Percentiles rank a stretch among this genome's conserved stretches.
phyloP scores from a whole-genome alignment of 2,329 filamentous ascomycete genomes.

The Cordyceps cateniannulata region DNA sequence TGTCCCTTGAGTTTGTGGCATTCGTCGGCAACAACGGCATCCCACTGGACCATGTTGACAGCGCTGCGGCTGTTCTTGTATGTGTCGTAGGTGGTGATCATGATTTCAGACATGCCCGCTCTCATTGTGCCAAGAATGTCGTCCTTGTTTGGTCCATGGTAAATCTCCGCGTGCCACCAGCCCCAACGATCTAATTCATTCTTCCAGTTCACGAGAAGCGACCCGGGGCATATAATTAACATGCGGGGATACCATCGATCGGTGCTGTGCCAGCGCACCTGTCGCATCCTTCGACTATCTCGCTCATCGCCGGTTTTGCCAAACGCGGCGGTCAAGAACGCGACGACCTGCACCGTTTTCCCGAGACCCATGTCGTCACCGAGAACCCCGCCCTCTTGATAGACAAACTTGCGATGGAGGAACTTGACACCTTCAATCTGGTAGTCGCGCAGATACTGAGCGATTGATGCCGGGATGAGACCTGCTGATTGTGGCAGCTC shows the following conservation, averaged over 20 bases:
- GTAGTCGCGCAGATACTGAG: conserved; percentile 87
- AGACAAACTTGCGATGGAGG: conserved; percentile 82
- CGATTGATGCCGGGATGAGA: conserved; percentile 79
- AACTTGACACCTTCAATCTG: conserved; percentile 82
- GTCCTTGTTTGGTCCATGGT: conserved; percentile 64
- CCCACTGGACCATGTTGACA: conserved; percentile 85
- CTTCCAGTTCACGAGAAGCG: conserved; percentile 85
- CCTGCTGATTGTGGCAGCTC: conserved; percentile 69
- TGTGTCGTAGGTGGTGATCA: conserved; percentile 91
- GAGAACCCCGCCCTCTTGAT: conserved; percentile 82
- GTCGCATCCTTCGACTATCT: conserved; percentile 81
- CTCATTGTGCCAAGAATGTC: conserved; percentile 65
- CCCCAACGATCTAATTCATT: conserved; percentile 85
- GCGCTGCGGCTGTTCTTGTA: conserved; percentile 69
- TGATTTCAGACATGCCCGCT: conserved; percentile 74
- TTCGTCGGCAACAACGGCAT: conserved; percentile 90
- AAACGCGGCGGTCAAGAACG: conserved; percentile 85
- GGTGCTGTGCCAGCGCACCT: conserved; percentile 56
- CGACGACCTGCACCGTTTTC: conserved; percentile 93
- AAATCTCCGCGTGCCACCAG: conserved; percentile 86
- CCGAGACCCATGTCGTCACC: conserved; percentile 97
- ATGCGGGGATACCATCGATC: conserved; percentile 68
- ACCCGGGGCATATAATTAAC: conserved; percentile 83
- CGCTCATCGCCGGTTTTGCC: conserved; percentile 88
- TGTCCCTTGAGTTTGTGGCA: conserved; percentile 84